A percentile compares a stretch with the other conserved stretches of the same genome.
Evolutionary conservation across 495 filamentous ascomycete genomes (phyloP).

Genomic region (Neurospora discreta): DNA sequence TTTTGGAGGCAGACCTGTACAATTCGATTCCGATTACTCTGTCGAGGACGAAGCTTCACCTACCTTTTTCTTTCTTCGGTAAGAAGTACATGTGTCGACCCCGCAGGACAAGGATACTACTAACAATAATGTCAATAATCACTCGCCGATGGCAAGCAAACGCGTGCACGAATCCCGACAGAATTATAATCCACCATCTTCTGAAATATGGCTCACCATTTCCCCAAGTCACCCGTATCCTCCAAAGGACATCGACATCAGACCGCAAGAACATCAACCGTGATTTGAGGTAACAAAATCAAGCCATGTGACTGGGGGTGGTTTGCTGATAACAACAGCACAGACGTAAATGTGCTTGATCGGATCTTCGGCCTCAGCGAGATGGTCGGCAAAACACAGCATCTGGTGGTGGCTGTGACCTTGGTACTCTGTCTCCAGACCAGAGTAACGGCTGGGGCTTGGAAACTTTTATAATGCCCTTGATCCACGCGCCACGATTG

Average conservation of each 20-base stretch:
- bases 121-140: background rate
- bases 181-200: background rate
- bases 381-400: background rate
- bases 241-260: background rate
- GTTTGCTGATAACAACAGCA: background rate
- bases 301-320: background rate
- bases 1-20: background rate
- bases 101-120: constrained; percentile 7
- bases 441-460: background rate
- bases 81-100: background rate
- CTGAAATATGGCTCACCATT: background rate
- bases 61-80: constrained; percentile 6
- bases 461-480: background rate
- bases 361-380: background rate
- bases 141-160: background rate
- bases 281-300: background rate
- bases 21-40: constrained; percentile 18
- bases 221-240: no score
- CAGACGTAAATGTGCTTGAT: background rate
- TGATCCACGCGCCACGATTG: background rate
- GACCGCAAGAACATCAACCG: background rate
- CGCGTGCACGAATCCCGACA: background rate
- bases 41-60: constrained; percentile 16
- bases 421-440: background rate
- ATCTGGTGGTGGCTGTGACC: background rate